Evolutionary conservation across 441 rosid genomes (phyloP).

Genomic region (Erodium moschatum): DNA sequence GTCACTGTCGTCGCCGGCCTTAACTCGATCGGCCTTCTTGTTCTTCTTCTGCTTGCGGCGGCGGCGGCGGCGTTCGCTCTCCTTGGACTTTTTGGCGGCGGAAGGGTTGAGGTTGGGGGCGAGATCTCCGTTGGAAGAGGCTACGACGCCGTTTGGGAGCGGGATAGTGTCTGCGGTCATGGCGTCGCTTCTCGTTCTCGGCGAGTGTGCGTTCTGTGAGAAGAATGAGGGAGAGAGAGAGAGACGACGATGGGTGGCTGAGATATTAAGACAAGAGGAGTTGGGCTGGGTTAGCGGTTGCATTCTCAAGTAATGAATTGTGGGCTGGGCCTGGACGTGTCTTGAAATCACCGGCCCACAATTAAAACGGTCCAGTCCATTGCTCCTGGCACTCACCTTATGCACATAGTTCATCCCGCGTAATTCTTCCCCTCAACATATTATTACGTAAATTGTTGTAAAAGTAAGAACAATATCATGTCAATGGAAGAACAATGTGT

Average conservation of each 20-base stretch:
- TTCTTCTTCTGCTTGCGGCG: constrained; percentile 96
- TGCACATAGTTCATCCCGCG: no score
- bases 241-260: not conserved
- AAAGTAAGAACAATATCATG: no score
- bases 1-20: constrained; percentile 35
- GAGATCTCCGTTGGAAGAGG: constrained; percentile 44
- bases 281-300: not conserved
- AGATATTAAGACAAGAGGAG: not conserved
- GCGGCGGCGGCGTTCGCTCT: constrained; percentile 85
- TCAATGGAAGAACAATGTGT: no score
- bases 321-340: no score
- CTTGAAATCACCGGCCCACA: no score
- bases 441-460: no score
- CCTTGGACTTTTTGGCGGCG: constrained; percentile 49
- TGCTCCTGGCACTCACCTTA: no score
- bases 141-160: constrained; percentile 31
- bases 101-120: constrained; percentile 16
- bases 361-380: no score
- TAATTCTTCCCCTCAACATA: no score
- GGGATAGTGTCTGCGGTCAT: constrained; percentile 50
- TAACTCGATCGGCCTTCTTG: constrained; percentile 29
- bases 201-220: not conserved
- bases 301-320: no score
- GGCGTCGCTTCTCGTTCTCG: not conserved
- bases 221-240: not conserved